Percentiles rank a stretch among this genome's conserved stretches.
Conservation (phyloP, 106 monocot species). For the Posidonia australis region DNA sequence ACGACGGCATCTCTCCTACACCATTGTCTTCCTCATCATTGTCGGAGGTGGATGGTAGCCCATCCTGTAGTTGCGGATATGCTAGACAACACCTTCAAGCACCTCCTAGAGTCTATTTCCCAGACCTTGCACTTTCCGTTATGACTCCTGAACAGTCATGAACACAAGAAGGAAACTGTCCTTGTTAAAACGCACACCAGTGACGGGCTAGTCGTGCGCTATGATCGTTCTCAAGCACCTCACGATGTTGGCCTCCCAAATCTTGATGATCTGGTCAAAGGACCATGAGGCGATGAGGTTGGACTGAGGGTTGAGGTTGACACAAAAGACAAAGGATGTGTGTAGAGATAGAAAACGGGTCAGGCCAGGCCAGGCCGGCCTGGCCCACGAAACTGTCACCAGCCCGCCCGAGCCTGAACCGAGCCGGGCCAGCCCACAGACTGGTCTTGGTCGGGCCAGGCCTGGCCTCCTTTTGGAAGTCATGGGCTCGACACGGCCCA, state of each 20-base stretch:
- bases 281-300: constrained; percentile 56
- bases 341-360: too few relatives aligned
- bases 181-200: constrained; percentile 59
- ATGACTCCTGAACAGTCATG: constrained; percentile 69
- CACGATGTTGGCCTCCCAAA: constrained; percentile 75
- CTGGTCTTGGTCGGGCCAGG: too few relatives aligned
- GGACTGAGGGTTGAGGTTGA: constrained; percentile 67
- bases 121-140: constrained; percentile 94
- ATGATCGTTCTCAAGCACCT: constrained; percentile 35
- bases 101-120: constrained; percentile 52
- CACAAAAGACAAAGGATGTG: constrained; percentile 77
- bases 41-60: too few relatives aligned
- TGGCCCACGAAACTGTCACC: too few relatives aligned
- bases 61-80: too few relatives aligned
- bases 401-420: too few relatives aligned
- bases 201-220: constrained; percentile 66
- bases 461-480: too few relatives aligned
- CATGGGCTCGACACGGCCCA: too few relatives aligned
- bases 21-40: too few relatives aligned
- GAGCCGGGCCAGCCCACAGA: too few relatives aligned
- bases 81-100: constrained; percentile 65
- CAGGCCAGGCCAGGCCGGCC: too few relatives aligned
- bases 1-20: too few relatives aligned
- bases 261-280: constrained; percentile 57
- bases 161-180: constrained; percentile 76